A percentile compares a stretch with the other conserved stretches of the same genome.
These are phyloP conservation scores for Pythium vanterpoolii DNA, from an alignment of 352 stramenopile genomes.

Conservation along the genomic window DNA sequence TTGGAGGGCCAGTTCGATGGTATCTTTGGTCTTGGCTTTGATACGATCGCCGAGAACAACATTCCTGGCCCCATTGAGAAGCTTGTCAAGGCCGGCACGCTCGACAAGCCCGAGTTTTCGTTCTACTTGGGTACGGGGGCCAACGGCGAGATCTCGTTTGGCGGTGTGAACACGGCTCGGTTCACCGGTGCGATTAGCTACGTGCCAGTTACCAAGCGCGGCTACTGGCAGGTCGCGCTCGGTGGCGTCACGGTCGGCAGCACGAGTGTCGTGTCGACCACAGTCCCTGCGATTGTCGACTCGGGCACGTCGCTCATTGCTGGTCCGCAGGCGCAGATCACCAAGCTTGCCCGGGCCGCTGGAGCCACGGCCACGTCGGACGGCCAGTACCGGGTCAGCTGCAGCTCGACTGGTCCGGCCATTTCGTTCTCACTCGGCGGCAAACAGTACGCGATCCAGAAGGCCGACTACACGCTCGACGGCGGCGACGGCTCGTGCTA, in stretches of 20 bases:
- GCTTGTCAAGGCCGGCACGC: background rate
- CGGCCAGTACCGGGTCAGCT: constrained; percentile 94
- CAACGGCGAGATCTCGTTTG: constrained; percentile 23
- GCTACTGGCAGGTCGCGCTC: constrained; percentile 77
- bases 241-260: constrained; percentile 54
- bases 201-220: constrained; percentile 63
- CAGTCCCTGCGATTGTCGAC: constrained; percentile 91
- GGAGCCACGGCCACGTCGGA: constrained; percentile 75
- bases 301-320: constrained; percentile 95
- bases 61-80: background rate
- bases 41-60: background rate
- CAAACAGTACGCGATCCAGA: constrained; percentile 88
- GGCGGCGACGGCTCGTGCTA: constrained; percentile 81
- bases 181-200: constrained; percentile 94
- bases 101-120: background rate
- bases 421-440: constrained; percentile 92
- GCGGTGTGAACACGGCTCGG: constrained; percentile 79
- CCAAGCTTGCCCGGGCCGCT: constrained; percentile 76
- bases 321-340: constrained; percentile 87
- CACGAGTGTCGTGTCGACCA: constrained; percentile 26
- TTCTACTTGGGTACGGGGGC: background rate
- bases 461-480: constrained; percentile 93
- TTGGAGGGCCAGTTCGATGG: background rate
- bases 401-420: constrained; percentile 74
- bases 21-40: background rate